Evolutionary conservation across 169 alveolate species (phyloP).

Genomic region (Fabrea salina): DNA sequence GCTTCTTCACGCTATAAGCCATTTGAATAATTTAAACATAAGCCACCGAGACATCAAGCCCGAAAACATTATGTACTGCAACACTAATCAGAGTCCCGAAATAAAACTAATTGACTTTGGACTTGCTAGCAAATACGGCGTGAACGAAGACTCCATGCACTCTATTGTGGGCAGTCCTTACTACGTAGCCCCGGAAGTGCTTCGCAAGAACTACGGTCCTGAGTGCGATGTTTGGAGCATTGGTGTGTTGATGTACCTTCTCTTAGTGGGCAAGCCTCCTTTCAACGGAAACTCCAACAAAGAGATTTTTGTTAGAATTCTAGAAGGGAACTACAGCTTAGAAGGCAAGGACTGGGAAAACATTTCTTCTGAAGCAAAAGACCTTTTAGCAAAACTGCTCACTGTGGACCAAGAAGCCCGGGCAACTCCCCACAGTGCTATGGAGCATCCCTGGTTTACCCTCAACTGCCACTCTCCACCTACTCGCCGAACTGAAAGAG

Average conservation of each 20-base stretch:
- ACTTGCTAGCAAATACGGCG: conserved; percentile 37
- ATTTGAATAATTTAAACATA: conserved; percentile 52
- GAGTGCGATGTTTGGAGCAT: conserved; percentile 75
- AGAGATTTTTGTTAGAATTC: conserved; percentile 40
- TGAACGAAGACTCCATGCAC: not conserved
- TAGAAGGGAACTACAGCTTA: not conserved
- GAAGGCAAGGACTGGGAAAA: not conserved
- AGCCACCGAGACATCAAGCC: conserved; percentile 72
- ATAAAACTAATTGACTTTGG: conserved; percentile 70
- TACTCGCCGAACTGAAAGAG: too few species aligned
- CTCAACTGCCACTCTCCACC: too few species aligned
- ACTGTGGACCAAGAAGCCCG: not conserved
- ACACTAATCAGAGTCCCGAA: conserved; percentile 35
- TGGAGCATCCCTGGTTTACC: conserved; percentile 21
- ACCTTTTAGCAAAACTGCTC: not conserved
- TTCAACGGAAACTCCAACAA: conserved; percentile 56
- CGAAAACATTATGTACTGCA: conserved; percentile 52
- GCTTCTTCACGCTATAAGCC: conserved; percentile 54
- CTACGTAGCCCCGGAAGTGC: conserved; percentile 85
- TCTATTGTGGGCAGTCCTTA: conserved; percentile 52
- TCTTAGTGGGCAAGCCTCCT: conserved; percentile 69
- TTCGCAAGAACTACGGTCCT: conserved; percentile 52
- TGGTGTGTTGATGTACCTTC: conserved; percentile 66
- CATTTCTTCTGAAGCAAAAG: conserved; percentile 22
- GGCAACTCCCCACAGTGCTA: not conserved